phyloP scores from a whole-genome alignment of 106 monocot genomes.

The Dendrobium huoshanense region DNA sequence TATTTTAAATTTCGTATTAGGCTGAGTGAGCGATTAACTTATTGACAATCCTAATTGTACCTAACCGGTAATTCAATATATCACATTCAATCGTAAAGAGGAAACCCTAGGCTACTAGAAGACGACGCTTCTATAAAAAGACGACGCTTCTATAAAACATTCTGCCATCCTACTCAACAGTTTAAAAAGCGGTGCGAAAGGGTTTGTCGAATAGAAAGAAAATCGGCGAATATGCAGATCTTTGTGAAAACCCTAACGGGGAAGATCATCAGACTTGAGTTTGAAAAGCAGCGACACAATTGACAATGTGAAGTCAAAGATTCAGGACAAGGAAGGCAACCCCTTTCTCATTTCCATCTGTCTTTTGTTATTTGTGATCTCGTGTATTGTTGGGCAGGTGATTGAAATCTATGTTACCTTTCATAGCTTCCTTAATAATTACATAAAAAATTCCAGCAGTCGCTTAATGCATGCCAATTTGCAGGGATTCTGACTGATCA shows the following conservation, averaged over 20 bases:
- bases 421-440: background rate
- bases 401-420: background rate
- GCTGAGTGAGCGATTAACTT: no score
- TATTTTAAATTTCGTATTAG: no score
- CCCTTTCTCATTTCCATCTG: background rate
- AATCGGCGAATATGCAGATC: conserved; percentile 30
- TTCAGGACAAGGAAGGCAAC: conserved; percentile 32
- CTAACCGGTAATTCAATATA: no score
- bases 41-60: no score
- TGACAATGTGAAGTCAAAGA: conserved; percentile 50
- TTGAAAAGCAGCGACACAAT: conserved; percentile 49
- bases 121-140: background rate
- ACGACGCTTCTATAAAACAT: background rate
- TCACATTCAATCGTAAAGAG: no score
- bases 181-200: no score
- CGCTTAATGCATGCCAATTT: background rate
- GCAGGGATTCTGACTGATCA: conserved; percentile 6
- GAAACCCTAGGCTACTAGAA: background rate
- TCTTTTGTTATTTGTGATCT: background rate
- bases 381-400: background rate
- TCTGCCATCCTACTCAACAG: no score
- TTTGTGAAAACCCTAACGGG: conserved; percentile 59
- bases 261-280: conserved; percentile 47
- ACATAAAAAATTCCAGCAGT: background rate
- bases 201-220: background rate